Evolutionary conservation across 2,329 filamentous ascomycete genomes (phyloP), one percentile per base, ranked within the genome.

Genomic region (Bipolaris gigantea): DNA sequence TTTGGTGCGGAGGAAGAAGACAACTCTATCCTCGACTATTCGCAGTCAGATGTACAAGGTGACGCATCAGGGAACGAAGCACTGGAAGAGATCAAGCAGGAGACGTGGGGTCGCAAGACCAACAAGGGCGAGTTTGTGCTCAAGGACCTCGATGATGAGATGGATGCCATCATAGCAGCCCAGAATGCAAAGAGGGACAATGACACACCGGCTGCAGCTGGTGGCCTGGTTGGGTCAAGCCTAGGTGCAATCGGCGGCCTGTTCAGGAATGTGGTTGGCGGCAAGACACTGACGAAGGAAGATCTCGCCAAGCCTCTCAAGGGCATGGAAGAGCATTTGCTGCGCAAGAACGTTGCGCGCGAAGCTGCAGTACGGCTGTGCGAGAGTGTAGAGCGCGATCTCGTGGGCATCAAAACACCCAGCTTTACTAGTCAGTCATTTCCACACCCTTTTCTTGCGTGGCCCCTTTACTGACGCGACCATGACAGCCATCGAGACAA

Each of bases 291-390:
- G 67, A 95, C 91, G 1, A 90, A 92, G 73, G 85, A 89, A 61
- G 93, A 97, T 69, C 82, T 99, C 19, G 89, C 91, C 58, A 96
- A 95, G 73, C 90, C 94, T 2, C 87, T 99, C 78, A 94, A 93
- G 76, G 89, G 89, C 30, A 97, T 99, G 91, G 91, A 97, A 72
- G 91, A 96, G 53, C 93, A 97, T 73, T 80, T 99, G 6, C 77
- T 99, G 55, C 87, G 89, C 77, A 99, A 99, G 80, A 99, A 99
- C 67, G 92, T 99, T 25, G 94, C 94, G 0, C 89, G 90, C 48
- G 94, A 97, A 79, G 94, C 94, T 15, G 94, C 93, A 1, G 83
- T 96, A 30, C 89, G 94, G 48, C 80, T 99, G 38, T 97, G 93
- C 72, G 88, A 95, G 59, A 91, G 91, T 47, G 93, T 99, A 6